Evolutionary conservation across 2,329 filamentous ascomycete species (phyloP).

Genomic region (Penicillium sp.): DNA sequence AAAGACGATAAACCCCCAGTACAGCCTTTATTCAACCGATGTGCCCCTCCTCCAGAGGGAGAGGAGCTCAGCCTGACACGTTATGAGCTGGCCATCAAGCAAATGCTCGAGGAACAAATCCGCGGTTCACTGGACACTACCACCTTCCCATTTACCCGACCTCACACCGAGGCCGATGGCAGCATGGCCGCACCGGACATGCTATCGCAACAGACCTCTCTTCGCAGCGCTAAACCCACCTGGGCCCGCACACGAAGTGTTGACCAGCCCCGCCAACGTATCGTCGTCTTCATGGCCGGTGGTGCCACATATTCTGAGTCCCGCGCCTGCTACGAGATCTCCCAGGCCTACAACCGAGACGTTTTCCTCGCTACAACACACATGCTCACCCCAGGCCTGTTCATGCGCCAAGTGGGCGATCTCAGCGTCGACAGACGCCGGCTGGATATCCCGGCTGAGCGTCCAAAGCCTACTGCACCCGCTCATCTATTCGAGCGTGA

Average conservation of each 20-base stretch:
- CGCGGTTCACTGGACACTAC: constrained; percentile 65
- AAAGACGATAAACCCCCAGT: constrained; percentile 72
- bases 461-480: constrained; percentile 77
- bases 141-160: constrained; percentile 71
- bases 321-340: constrained; percentile 83
- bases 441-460: constrained; percentile 77
- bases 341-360: constrained; percentile 70
- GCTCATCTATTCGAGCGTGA: constrained; percentile 80
- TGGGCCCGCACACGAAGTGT: constrained; percentile 83
- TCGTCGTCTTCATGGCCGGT: constrained; percentile 93
- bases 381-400: constrained; percentile 84
- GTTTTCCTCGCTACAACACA: constrained; percentile 88
- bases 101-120: constrained; percentile 74
- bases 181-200: constrained; percentile 48
- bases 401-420: constrained; percentile 78
- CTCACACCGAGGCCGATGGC: constrained; percentile 55
- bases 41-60: constrained; percentile 55
- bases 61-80: constrained; percentile 86
- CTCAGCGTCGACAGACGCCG: constrained; percentile 71
- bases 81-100: constrained; percentile 77
- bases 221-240: constrained; percentile 88
- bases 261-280: constrained; percentile 80
- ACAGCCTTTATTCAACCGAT: constrained; percentile 70
- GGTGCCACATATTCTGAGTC: constrained; percentile 92
- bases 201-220: constrained; percentile 63